Evolutionary conservation across 371 early-diverging fungal species (phyloP).

Genomic region (Mortierella sp.): DNA sequence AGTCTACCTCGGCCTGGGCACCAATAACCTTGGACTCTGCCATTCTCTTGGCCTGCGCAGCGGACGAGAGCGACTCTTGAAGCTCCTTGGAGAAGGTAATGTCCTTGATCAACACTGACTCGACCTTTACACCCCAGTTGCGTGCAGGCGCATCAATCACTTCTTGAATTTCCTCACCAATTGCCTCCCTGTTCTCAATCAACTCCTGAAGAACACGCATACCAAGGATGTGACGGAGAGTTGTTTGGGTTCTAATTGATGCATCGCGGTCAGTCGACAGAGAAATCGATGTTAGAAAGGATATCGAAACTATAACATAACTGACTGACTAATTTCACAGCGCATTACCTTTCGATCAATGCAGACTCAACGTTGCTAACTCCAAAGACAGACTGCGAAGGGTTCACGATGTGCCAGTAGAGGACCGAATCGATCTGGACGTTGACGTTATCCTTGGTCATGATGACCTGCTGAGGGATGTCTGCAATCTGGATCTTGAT

Average conservation of each 20-base stretch:
- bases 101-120: slow-evolving; percentile 91
- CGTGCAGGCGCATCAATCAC: slow-evolving; percentile 78
- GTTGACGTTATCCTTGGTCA: slow-evolving; percentile 57
- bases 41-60: slow-evolving; percentile 90
- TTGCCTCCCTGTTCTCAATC: slow-evolving; percentile 91
- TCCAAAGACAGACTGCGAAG: slow-evolving; percentile 85
- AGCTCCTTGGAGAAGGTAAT: slow-evolving; percentile 82
- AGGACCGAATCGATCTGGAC: slow-evolving; percentile 84
- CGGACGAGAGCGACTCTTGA: slow-evolving; percentile 87
- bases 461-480: slow-evolving; percentile 50
- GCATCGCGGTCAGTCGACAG: background rate
- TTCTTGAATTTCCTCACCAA: slow-evolving; percentile 87
- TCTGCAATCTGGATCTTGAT: slow-evolving; percentile 57
- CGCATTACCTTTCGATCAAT: slow-evolving; percentile 71
- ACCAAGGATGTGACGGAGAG: slow-evolving; percentile 79
- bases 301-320: background rate
- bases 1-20: slow-evolving; percentile 92
- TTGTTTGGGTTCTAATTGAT: slow-evolving; percentile 73
- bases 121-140: slow-evolving; percentile 83
- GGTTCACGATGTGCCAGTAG: slow-evolving; percentile 88
- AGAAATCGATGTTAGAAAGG: background rate
- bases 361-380: slow-evolving; percentile 84
- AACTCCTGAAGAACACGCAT: slow-evolving; percentile 77
- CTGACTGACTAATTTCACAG: background rate
- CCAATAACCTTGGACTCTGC: slow-evolving; percentile 94